A percentile compares a stretch with the other conserved stretches of the same genome.
Evolutionary conservation across 371 early-diverging fungal genomes (phyloP).

Genomic region (Mortierella sp.): DNA sequence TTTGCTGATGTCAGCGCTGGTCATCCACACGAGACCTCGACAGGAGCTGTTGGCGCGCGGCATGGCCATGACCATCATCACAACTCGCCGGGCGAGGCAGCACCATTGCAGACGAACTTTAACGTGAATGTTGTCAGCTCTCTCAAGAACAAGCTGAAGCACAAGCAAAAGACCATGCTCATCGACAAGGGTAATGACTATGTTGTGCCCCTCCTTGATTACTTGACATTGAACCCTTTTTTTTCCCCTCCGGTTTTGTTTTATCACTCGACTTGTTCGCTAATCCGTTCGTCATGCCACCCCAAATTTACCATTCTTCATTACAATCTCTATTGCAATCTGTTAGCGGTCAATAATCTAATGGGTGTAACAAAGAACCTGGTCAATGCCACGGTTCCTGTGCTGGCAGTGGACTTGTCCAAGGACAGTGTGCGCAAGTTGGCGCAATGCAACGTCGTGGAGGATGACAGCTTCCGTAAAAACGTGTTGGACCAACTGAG

Average conservation of each 20-base stretch:
- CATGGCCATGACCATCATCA: conserved; percentile 53
- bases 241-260: too few relatives aligned
- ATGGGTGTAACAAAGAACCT: conserved; percentile 64
- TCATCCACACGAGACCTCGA: conserved; percentile 12
- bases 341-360: conserved; percentile 68
- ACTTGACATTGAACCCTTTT: too few relatives aligned
- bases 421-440: conserved; percentile 67
- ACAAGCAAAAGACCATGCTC: conserved; percentile 74
- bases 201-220: too few relatives aligned
- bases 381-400: conserved; percentile 68
- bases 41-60: conserved; percentile 30
- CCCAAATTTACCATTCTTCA: too few relatives aligned
- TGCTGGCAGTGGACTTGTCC: conserved; percentile 74
- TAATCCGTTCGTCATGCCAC: too few relatives aligned
- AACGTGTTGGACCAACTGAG: conserved; percentile 55
- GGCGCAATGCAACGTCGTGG: conserved; percentile 66
- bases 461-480: conserved; percentile 71
- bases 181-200: conserved; percentile 79
- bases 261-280: too few relatives aligned
- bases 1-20: conserved; percentile 40
- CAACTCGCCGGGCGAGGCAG: conserved; percentile 26
- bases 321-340: conserved; percentile 9
- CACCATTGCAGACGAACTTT: conserved; percentile 27
- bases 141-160: conserved; percentile 66
- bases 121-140: conserved; percentile 54